Percentiles rank a stretch among this genome's conserved stretches.
Conservation (phyloP, 768 basidiomycete species). For the Mycena alexandri region DNA sequence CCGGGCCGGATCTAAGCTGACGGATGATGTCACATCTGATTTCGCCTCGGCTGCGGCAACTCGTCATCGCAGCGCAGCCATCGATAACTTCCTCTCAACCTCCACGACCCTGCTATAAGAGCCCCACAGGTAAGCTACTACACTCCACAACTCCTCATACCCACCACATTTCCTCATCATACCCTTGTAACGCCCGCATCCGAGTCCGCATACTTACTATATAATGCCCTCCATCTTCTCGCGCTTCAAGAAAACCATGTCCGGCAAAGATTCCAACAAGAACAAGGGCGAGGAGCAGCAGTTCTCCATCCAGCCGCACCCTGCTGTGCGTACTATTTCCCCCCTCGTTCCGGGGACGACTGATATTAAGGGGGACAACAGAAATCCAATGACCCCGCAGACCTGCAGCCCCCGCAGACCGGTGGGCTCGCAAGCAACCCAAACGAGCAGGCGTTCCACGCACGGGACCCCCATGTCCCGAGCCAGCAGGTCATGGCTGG, state of each 20-base stretch:
- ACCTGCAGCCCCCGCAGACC: conserved; percentile 55
- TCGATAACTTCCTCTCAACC: conserved; percentile 1
- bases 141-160: not conserved
- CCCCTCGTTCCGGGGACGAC: not conserved
- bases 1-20: conserved; percentile 9
- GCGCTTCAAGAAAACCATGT: conserved; percentile 26
- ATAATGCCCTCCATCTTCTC: conserved; percentile 34
- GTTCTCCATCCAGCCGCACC: conserved; percentile 71
- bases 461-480: conserved; percentile 65
- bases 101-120: conserved; percentile 10
- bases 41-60: conserved; percentile 16
- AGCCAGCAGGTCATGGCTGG: conserved; percentile 57
- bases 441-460: conserved; percentile 59
- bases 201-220: too few relatives aligned
- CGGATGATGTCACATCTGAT: conserved; percentile 7
- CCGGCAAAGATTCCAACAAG: conserved; percentile 22
- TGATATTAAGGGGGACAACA: conserved; percentile 38
- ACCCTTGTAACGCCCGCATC: not conserved
- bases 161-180: not conserved
- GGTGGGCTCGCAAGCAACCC: conserved; percentile 55
- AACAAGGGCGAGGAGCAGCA: conserved; percentile 50
- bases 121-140: conserved; percentile 1
- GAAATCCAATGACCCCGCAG: conserved; percentile 73
- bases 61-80: conserved; percentile 19
- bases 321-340: conserved; percentile 58